Evolutionary conservation across 805 yeast species (phyloP).

Genomic region (Ogataea naganishii): DNA sequence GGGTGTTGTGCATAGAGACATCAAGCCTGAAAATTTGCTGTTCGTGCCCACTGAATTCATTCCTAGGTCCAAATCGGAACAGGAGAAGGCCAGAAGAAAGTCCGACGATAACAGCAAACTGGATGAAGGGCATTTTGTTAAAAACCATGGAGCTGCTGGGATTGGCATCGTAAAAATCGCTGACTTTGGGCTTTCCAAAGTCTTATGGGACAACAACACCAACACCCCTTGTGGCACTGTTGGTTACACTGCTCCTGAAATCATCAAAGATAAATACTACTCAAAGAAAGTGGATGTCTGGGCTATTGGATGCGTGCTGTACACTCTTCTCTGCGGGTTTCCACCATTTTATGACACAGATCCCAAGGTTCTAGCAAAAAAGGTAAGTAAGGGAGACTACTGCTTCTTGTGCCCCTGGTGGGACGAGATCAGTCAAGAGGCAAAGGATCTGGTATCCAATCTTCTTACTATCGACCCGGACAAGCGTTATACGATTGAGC

Average conservation of each 20-base stretch:
- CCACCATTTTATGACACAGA: slow-evolving; percentile 75
- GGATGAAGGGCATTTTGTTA: slow-evolving; percentile 52
- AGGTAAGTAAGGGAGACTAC: slow-evolving; percentile 64
- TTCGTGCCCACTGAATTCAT: slow-evolving; percentile 46
- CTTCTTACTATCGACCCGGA: slow-evolving; percentile 64
- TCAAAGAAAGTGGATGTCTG: slow-evolving; percentile 65
- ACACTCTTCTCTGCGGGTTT: slow-evolving; percentile 62
- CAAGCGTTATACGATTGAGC: slow-evolving; percentile 58
- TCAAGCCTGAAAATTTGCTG: slow-evolving; percentile 71
- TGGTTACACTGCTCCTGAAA: slow-evolving; percentile 71
- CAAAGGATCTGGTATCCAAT: slow-evolving; percentile 58
- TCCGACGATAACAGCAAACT: slow-evolving; percentile 52
- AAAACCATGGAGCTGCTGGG: slow-evolving; percentile 54
- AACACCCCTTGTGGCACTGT: slow-evolving; percentile 74
- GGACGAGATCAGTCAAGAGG: slow-evolving; percentile 71
- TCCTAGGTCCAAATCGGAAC: slow-evolving; percentile 32
- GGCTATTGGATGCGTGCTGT: slow-evolving; percentile 66
- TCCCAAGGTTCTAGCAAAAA: slow-evolving; percentile 49
- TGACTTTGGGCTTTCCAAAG: slow-evolving; percentile 63
- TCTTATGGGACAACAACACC: slow-evolving; percentile 38
- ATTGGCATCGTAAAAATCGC: slow-evolving; percentile 59
- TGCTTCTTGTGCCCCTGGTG: slow-evolving; percentile 81
- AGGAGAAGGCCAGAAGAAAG: slow-evolving; percentile 33
- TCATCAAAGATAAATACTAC: slow-evolving; percentile 49
- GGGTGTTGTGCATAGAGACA: slow-evolving; percentile 71